Conservation (phyloP, 305 asterid genomes). For the Ilex paraguariensis region DNA sequence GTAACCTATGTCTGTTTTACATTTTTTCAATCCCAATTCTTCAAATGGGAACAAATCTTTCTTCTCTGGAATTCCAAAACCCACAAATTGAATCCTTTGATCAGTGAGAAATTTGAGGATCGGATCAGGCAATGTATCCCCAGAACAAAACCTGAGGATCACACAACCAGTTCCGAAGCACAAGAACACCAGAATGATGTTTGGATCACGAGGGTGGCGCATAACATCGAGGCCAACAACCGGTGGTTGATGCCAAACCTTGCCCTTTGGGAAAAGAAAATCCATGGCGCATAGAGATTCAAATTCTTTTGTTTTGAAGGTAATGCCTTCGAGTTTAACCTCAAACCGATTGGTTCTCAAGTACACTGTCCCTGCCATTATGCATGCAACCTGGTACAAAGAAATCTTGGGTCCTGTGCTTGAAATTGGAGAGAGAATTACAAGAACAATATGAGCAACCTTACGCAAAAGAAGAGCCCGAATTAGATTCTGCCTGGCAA, state of each 20-base stretch:
- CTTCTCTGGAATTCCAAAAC: conserved; percentile 72
- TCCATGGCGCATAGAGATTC: conserved; percentile 60
- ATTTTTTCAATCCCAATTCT: conserved; percentile 42
- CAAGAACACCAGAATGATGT: conserved; percentile 38
- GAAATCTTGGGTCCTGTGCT: no score
- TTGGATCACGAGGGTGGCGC: conserved; percentile 78
- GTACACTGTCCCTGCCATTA: conserved; percentile 77
- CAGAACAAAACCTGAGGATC: conserved; percentile 51
- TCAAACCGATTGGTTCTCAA: conserved; percentile 72
- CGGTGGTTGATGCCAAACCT: conserved; percentile 58
- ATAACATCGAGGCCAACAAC: conserved; percentile 81
- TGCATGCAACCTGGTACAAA: no score
- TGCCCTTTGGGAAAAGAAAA: conserved; percentile 71
- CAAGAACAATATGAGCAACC: no score
- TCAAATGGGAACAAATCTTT: conserved; percentile 59
- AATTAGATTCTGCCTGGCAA: no score
- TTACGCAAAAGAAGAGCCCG: no score
- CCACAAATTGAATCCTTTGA: conserved; percentile 63
- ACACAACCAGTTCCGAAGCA: conserved; percentile 77
- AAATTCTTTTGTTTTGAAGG: conserved; percentile 68
- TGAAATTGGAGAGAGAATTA: no score
- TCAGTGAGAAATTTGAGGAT: conserved; percentile 57
- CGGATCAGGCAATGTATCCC: conserved; percentile 49
- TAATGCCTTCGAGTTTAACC: conserved; percentile 82
- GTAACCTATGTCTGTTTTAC: conserved; percentile 49